Evolutionary conservation across 345 rosid species (phyloP).

Genomic region (Chamaenerion angustifolium): DNA sequence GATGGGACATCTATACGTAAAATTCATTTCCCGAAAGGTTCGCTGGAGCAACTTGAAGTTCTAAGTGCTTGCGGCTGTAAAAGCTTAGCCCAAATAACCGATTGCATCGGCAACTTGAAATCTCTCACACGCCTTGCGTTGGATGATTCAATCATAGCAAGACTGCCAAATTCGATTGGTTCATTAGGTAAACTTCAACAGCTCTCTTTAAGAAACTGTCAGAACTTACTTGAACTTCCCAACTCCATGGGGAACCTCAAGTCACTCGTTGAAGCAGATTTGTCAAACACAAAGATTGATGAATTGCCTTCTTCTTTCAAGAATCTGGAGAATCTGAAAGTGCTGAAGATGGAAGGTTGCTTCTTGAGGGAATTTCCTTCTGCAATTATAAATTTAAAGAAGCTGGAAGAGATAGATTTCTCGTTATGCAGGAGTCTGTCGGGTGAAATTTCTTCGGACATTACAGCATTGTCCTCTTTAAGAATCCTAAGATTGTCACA

Average conservation of each 20-base stretch:
- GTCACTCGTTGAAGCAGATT: conserved; percentile 1
- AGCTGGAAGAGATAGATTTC: conserved; percentile 4
- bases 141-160: conserved; percentile 2
- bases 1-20: conserved; percentile 7
- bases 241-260: conserved; percentile 9
- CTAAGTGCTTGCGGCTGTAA: conserved; percentile 7
- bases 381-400: not conserved
- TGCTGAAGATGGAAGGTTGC: conserved; percentile 4
- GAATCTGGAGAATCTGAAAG: conserved; percentile 3
- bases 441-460: not conserved
- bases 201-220: conserved; percentile 9
- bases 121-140: conserved; percentile 11
- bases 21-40: conserved; percentile 1
- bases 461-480: not conserved
- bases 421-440: not conserved
- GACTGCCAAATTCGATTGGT: conserved; percentile 6
- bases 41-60: conserved; percentile 2
- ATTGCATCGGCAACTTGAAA: conserved; percentile 7
- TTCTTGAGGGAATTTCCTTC: conserved; percentile 3
- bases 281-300: conserved; percentile 1
- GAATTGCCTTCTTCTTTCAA: not conserved
- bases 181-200: conserved; percentile 6
- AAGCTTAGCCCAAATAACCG: conserved; percentile 4
- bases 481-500: conserved; percentile 2
- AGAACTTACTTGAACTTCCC: conserved; percentile 8